Evolutionary conservation across 164 flowering plant species (phyloP), one percentile per base, ranked within the genome.

Genomic region (Liquidambar formosana): DNA sequence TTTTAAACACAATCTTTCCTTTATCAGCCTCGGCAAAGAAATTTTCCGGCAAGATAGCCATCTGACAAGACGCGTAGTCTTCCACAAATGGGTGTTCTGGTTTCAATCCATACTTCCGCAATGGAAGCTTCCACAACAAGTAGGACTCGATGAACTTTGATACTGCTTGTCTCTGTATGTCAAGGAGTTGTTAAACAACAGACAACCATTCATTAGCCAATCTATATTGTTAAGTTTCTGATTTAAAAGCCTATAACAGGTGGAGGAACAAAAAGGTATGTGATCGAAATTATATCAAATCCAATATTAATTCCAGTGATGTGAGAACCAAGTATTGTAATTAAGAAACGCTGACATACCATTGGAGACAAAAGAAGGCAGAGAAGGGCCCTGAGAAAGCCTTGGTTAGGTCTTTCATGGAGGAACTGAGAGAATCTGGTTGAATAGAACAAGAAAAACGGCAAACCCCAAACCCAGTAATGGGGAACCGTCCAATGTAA

Each of bases 81-180:
- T 93, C 99, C 67, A 76, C 84, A 69, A 93, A 93, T 15, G 96
- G 89, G 78, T 95, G 99, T 1, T 88, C 91, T 9, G 99, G 99
- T 63, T 78, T 84, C 73, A 93, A 67, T 9, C 97, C 97, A 71
- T 89, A 90, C 78, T 89, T 95, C 43, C 65, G 68, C 72, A 89
- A 58, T 10, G 97, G 97, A 44, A 87, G 90, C 73, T 86, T 91
- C 92, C 91, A 85, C 3, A 63, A 57, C 72, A 95, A 57, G 54
- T 93, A 95, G 13, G 92, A 79, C 75, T 95, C 99, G 0, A 95
- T 83, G 18, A 90, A 77, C 78, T 82, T 91, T 0, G 99, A 89
- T n/a, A 86, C 73, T 9, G 73, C 85, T 52, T 53, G 78, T 69
- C 82, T 83, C 97, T 91, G 87, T 64, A n/a, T n/a, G n/a, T n/a